Conservation (phyloP, 2,329 filamentous ascomycete genomes). For the Xylaria hypoxylon region DNA sequence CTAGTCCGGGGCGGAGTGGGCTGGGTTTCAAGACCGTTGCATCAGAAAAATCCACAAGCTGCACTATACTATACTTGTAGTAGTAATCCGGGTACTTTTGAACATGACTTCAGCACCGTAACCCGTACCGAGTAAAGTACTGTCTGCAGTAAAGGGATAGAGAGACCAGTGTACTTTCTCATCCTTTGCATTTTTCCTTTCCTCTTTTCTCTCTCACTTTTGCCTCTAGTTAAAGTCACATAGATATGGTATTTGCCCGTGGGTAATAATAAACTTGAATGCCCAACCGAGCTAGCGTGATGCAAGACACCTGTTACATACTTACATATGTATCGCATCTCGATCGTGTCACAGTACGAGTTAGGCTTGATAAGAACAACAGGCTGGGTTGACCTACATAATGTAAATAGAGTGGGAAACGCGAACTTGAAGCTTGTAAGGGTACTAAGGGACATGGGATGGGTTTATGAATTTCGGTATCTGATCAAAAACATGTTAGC, state of each 20-base stretch:
- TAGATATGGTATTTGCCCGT: background rate
- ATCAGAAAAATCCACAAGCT: constrained; percentile 12
- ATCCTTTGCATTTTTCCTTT: background rate
- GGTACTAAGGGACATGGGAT: no score
- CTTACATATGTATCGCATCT: constrained; percentile 10
- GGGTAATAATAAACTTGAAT: background rate
- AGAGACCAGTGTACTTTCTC: background rate
- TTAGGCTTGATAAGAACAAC: background rate
- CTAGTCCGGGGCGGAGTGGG: constrained; percentile 12
- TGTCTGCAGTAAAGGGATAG: no score
- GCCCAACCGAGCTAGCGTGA: constrained; percentile 13
- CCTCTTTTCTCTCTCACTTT: background rate
- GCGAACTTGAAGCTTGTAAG: background rate
- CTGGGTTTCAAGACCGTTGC: constrained; percentile 11
- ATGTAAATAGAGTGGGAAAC: background rate
- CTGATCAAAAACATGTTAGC: background rate
- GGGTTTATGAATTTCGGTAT: background rate
- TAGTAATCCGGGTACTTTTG: background rate
- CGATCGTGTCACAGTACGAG: constrained; percentile 1
- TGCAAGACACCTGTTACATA: constrained; percentile 13
- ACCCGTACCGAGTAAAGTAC: no score
- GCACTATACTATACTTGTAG: constrained; percentile 7
- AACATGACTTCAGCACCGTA: constrained; percentile 5
- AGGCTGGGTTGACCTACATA: constrained; percentile 11
- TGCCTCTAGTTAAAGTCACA: background rate